Evolutionary conservation across 345 rosid genomes (phyloP), one percentile per base, ranked within the genome.

Genomic region (Citrus unshiu): DNA sequence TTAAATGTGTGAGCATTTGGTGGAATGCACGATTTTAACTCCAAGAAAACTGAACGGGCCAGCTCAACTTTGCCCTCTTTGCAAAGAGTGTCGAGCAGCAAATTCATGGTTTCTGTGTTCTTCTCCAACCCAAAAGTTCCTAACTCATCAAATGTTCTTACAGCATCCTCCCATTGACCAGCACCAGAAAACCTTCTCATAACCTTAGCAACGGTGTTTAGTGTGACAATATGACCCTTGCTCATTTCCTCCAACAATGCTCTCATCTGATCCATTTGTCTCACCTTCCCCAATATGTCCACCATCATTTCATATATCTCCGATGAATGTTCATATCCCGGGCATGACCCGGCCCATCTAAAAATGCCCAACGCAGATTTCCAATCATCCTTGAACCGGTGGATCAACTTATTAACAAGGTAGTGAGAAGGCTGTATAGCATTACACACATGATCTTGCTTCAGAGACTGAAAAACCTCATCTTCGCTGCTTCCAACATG

Each of bases 131-230:
- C 91, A 77, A 89, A 93, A 14, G 69, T 80, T 61, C 72, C 87
- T 63, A 93, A 84, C 65, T 71, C 87, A 74, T 93, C 95, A n/a
- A 95, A 95, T 29, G 82, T 62, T 63, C 72, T 78, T 32, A 90
- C 92, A 7, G 97, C 95, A 84, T 91, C 92, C 83, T 92, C 93
- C 97, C 98, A 95, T 35, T 87, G 72, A n/a, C 91, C 89, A 1
- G 92, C 98, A 70, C 98, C 98, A 60, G 92, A 76, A 66, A 84
- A 85, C 80, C 98, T 90, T 83, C 97, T 86, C 94, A 95, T 90
- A 68, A 88, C 91, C 84, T 90, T 95, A 43, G 93, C 89, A 2
- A 95, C 37, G 0, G 95, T 90, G 25, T 78, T 80, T 22, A 81
- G 76, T 14, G 92, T 87, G 56, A 93, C 91, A 27, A 85, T 68